Percentiles rank a stretch among this genome's conserved stretches.
Conservation (phyloP, 352 stramenopile species). For the Poterioochromonas sp. region DNA sequence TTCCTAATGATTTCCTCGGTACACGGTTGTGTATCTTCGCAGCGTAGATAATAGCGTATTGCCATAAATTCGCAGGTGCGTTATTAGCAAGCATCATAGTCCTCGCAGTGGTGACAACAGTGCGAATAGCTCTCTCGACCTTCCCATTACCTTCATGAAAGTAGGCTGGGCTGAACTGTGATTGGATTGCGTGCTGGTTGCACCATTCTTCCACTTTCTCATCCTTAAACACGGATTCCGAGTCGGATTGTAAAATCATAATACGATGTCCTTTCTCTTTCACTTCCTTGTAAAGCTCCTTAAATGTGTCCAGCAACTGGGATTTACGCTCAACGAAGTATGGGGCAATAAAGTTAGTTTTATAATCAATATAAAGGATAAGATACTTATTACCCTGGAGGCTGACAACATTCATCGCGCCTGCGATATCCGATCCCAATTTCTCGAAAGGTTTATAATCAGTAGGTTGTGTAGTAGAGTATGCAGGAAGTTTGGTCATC, state of each 20-base stretch:
- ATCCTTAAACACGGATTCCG: neutral
- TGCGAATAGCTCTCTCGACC: neutral
- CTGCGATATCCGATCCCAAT: too few relatives aligned
- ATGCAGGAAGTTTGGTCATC: too few relatives aligned
- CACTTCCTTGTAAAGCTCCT: too few relatives aligned
- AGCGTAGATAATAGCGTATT: constrained; percentile 1
- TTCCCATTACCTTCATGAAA: constrained; percentile 2
- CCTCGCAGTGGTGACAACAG: neutral
- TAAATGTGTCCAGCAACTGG: too few relatives aligned
- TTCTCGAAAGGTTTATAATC: too few relatives aligned
- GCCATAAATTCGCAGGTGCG: constrained; percentile 2
- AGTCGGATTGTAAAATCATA: neutral
- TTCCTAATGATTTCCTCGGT: neutral
- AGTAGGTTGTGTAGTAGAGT: too few relatives aligned
- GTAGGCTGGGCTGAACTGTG: neutral
- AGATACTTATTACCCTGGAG: too few relatives aligned
- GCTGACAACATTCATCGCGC: too few relatives aligned
- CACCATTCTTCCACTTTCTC: neutral
- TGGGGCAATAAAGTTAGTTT: too few relatives aligned
- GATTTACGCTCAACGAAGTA: too few relatives aligned
- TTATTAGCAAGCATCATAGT: neutral
- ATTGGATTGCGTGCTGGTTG: neutral
- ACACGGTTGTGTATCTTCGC: neutral
- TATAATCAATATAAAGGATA: too few relatives aligned
- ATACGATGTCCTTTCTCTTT: neutral